Evolutionary conservation across 2,329 filamentous ascomycete species (phyloP), one percentile per base, ranked within the genome.

Genomic region (Sclerotinia borealis): DNA sequence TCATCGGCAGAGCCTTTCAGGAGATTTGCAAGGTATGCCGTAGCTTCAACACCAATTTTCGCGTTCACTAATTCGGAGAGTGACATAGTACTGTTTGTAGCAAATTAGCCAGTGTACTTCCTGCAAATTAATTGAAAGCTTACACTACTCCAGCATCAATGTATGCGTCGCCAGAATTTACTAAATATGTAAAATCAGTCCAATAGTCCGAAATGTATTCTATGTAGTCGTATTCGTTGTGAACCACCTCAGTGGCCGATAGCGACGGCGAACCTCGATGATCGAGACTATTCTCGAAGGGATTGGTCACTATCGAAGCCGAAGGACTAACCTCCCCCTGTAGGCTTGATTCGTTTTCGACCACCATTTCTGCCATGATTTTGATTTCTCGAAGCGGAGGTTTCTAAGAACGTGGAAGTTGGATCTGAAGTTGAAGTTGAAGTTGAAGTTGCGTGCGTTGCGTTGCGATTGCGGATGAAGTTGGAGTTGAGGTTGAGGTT

Each of bases 41-140:
- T 89, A 63, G 93, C 95, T 79, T 97, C 93, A 72, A 98, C 87
- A 68, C 88, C 93, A 71, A 97, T 84, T 61, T 88, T 84, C 65
- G 85, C 85, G 74, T 88, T 88, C 73, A 89, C 85, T 70, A 97
- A 81, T 67, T 90, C 85, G 65, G 87, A 81, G 69, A 96, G 77
- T 64, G 86, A 80, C 70, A 86, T 68, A 29, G 61, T 60, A n/a
- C 68, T 71, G 27, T 43, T 56, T 56, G n/a, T 49, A 25, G 49
- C 56, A 54, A 47, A 39, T 49, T 52, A 58, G 49, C n/a, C 29
- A 10, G 25, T n/a, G 56, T 36, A 31, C 55, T n/a, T 17, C 37
- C 17, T 29, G 29, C 11, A 7, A n/a, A 37, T 29, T 19, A 6
- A 22, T 22, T 39, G 34, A 41, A 4, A 39, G 19, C 59, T 52